Base-by-base conservation (phyloP, 2,329 filamentous ascomycete genomes). In the Teratosphaeria epicoccoides region DNA sequence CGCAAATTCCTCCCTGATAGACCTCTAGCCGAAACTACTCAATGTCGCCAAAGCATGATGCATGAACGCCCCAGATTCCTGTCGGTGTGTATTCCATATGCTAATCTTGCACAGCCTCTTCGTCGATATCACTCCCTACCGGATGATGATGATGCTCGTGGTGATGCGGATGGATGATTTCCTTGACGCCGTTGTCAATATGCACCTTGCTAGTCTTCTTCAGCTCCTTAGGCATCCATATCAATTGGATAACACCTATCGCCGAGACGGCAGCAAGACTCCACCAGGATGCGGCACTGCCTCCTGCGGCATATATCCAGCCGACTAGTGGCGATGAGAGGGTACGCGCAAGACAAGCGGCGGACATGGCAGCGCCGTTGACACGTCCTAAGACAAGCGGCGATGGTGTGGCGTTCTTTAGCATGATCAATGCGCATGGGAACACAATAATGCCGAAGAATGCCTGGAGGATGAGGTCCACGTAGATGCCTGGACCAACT, bases 341-440 rank as follows among this genome's bases (percentile, higher is more conserved):
- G 0, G 82, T 85, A 20, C 83, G 75, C 52, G 81, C 82, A 5
- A 81, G 76, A 25, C 82, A 84, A 23, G 82, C 83, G 2, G 79
- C 82, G 7, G 80, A 82, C 57, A 84, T 84, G 49, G 82, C 82
- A 14, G 85, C 69, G 0, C 83, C 83, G 55, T 87, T 87, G 62
- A 87, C 83, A 57, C 77, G 81, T 1, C 83, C 83, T 17, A 87
- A 71, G 3, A 81, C 75, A 0, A 74, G 74, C 3, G 78, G 71
- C 4, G 79, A 76, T 0, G 82, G 81, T 3, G 80, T 80, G 1
- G 83, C 80, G 67, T 86, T 81, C 64, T 86, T 87, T 59, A 87
- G 75, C 50, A 87, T 72, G 54, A 86, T 85, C 26, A 86, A 71
- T 0, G 83, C 73, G 14, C 83, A 76, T 0, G 83, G 83, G 29